Base-by-base conservation (phyloP, 139 green algal genomes). In the Pycnococcus provasolii region DNA sequence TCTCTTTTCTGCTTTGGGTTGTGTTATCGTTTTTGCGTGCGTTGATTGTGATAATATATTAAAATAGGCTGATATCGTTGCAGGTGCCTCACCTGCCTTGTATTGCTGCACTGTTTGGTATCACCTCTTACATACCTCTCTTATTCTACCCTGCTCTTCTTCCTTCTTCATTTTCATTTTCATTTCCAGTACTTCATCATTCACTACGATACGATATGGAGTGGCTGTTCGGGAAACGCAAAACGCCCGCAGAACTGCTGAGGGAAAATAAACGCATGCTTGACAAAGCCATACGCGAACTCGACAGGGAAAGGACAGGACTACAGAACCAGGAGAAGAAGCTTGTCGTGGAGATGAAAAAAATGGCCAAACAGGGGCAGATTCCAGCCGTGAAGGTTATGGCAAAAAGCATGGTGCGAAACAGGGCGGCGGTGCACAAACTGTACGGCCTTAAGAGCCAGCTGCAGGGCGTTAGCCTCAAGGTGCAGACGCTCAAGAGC, bases 211-310 rank as follows among this genome's bases (percentile, higher is more conserved):
- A 26, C 26, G 26, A 26, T 26, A 26, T 26, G 26, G 26, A 26
- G 42, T 84, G 73, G 50, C 15, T 95, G 6, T 94, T 95, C 73
- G 84, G 84, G 0, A 94, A 94, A 60, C 83, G 81, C 70, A 94
- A 95, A 45, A 85, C 79, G 13, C 79, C 81, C n/a, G 66, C 84
- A 94, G 92, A 99, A 75, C 67, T 98, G 53, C 80, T 99, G 70
- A 78, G 93, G 26, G 94, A 99, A 65, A 96, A 99, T 75, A 98
- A 99, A 80, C 86, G 94, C 1, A 88, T 92, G 81, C 80, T 99
- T 37, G 94, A 99, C 81, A 88, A 88, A 40, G 87, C 91, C n/a
- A 97, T 99, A 46, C 83, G 92, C 1, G 92, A 99, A 55, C 77
- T 99, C 45, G 92, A 99, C 76, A 64, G 87, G 0, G 87, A 94